These are phyloP conservation scores for Phialophora verrucosa DNA, from an alignment of 2,329 filamentous ascomycete species.

Conservation along the genomic window DNA sequence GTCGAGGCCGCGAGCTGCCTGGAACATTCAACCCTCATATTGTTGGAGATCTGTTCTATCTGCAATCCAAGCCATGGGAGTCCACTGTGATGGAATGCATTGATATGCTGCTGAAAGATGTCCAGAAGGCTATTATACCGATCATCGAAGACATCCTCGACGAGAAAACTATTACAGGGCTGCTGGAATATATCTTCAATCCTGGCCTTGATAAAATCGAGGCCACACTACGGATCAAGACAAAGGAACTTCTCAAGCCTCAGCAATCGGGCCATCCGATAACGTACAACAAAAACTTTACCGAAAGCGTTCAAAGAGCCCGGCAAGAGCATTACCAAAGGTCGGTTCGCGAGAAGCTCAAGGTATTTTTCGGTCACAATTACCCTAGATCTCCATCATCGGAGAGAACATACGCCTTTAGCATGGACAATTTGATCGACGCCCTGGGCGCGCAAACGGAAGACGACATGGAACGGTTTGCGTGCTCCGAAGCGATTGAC, in stretches of 20 bases:
- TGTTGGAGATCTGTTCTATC: constrained; percentile 63
- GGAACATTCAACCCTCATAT: constrained; percentile 63
- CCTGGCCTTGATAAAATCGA: constrained; percentile 50
- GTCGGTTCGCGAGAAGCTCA: constrained; percentile 4
- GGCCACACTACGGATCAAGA: constrained; percentile 48
- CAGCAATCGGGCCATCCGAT: constrained; percentile 50
- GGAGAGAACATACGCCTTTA: constrained; percentile 6
- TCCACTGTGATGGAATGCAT: constrained; percentile 48
- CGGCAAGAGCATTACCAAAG: constrained; percentile 12
- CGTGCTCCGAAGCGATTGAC: constrained; percentile 48
- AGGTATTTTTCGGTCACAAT: constrained; percentile 5
- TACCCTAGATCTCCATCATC: neutral
- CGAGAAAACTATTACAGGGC: constrained; percentile 46
- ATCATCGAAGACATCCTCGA: constrained; percentile 49
- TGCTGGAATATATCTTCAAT: constrained; percentile 49
- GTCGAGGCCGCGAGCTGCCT: constrained; percentile 62
- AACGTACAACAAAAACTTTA: constrained; percentile 48
- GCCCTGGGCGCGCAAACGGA: constrained; percentile 36
- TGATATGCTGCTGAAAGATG: constrained; percentile 44
- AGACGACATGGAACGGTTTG: constrained; percentile 47
- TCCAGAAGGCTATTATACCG: constrained; percentile 46
- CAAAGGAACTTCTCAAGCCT: constrained; percentile 53
- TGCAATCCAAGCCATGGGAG: constrained; percentile 64
- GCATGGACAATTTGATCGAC: constrained; percentile 20
- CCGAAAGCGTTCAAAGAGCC: constrained; percentile 43